Percentiles rank a stretch among this genome's conserved stretches.
These are phyloP conservation scores for Murraya koenigii DNA, from an alignment of 345 rosid genomes.

Conservation along the genomic window DNA sequence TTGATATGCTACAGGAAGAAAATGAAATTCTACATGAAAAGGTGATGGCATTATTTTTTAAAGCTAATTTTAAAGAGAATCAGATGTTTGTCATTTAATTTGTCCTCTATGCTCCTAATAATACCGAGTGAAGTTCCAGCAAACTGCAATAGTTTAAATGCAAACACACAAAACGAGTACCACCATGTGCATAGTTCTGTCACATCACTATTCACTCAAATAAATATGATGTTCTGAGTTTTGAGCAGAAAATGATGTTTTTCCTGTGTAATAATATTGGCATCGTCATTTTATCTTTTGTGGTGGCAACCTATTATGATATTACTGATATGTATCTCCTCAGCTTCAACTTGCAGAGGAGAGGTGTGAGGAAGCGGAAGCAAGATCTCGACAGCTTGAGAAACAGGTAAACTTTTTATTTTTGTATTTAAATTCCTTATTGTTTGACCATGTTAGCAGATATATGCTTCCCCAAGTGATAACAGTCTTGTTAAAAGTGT, in stretches of 20 bases:
- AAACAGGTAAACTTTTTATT: constrained; percentile 48
- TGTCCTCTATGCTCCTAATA: not conserved
- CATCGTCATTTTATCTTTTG: not conserved
- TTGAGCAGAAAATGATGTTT: not conserved
- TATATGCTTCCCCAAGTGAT: not conserved
- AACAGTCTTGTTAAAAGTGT: not conserved
- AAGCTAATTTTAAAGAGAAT: not conserved
- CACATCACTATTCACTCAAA: not conserved
- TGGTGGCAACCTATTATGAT: constrained; percentile 22
- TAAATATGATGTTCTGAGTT: not conserved
- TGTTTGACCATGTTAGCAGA: not conserved
- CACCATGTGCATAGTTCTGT: constrained; percentile 8
- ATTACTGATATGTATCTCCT: constrained; percentile 39
- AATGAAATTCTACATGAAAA: constrained; percentile 57
- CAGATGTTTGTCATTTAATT: not conserved
- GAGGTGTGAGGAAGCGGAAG: constrained; percentile 82
- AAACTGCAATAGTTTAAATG: constrained; percentile 12
- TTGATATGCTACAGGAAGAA: constrained; percentile 75
- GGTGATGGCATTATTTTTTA: constrained; percentile 34
- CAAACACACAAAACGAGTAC: not conserved
- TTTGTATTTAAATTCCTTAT: not conserved
- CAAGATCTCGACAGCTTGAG: constrained; percentile 82
- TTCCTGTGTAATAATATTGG: not conserved
- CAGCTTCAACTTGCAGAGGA: constrained; percentile 92
- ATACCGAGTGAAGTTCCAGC: not conserved